Percentiles rank a stretch among this genome's conserved stretches.
Evolutionary conservation across 257 asterid species (phyloP).

Genomic region (Primulina tabacum): DNA sequence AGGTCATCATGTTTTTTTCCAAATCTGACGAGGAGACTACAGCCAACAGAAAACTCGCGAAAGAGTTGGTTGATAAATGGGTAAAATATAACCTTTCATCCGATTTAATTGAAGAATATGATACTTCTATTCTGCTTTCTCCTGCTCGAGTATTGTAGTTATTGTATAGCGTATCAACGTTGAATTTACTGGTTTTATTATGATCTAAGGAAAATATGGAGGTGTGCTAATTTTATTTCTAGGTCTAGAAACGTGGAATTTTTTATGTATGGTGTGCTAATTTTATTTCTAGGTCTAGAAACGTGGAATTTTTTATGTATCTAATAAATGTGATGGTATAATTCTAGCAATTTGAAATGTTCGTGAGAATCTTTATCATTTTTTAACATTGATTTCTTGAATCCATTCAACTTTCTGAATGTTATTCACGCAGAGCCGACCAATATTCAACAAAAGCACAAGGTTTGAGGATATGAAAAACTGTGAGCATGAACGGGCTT

Average conservation of each 20-base stretch:
- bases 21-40: constrained; percentile 96
- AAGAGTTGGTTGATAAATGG: constrained; percentile 98
- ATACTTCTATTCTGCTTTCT: background rate
- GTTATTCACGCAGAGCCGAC: constrained; percentile 46
- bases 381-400: background rate
- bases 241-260: background rate
- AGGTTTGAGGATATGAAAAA: constrained; percentile 95
- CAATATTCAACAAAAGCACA: constrained; percentile 83
- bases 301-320: background rate
- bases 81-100: constrained; percentile 38
- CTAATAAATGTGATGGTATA: background rate
- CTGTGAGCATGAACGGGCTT: constrained; percentile 68
- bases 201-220: background rate
- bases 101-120: constrained; percentile 4
- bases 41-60: constrained; percentile 80
- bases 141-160: background rate
- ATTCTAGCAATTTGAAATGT: background rate
- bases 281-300: background rate
- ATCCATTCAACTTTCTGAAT: background rate
- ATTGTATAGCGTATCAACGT: background rate
- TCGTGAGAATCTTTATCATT: background rate
- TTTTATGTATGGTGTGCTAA: no score
- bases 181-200: background rate
- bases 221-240: background rate
- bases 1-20: constrained; percentile 95